A percentile compares a stretch with the other conserved stretches of the same genome.
Conservation (phyloP, 768 basidiomycete genomes). For the Leccinellum luteum region DNA sequence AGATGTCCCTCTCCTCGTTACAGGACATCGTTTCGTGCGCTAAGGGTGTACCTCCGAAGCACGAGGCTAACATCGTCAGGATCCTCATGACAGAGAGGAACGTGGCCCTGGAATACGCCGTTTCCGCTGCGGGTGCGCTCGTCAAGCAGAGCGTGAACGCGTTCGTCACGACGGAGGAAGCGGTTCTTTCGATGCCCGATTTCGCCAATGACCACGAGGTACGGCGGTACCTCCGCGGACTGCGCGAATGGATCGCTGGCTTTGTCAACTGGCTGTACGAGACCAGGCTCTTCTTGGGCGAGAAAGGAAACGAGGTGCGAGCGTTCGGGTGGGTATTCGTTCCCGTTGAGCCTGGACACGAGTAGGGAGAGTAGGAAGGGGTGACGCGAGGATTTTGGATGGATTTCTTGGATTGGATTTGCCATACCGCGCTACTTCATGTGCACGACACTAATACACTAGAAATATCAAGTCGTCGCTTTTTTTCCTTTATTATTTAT, state of each 20-base stretch:
- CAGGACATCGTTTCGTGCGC: constrained; percentile 60
- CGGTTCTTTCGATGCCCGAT: constrained; percentile 14
- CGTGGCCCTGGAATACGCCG: constrained; percentile 49
- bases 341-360: constrained; percentile 11
- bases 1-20: neutral
- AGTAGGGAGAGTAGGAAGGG: neutral
- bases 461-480: neutral
- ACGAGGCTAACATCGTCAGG: constrained; percentile 46
- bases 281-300: constrained; percentile 58
- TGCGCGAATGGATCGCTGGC: constrained; percentile 57
- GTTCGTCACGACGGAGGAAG: constrained; percentile 25
- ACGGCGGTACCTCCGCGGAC: constrained; percentile 43
- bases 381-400: neutral
- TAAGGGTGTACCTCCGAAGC: constrained; percentile 41
- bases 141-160: constrained; percentile 30
- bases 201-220: constrained; percentile 25
- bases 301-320: constrained; percentile 54
- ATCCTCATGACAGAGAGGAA: constrained; percentile 45
- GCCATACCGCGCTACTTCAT: too few relatives aligned
- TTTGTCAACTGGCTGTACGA: constrained; percentile 66
- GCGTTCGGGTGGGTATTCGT: constrained; percentile 65
- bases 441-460: neutral
- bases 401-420: neutral
- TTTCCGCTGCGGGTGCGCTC: constrained; percentile 20
- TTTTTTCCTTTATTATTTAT: neutral